Evolutionary conservation across 208 protist species (phyloP), one percentile per base, ranked within the genome.

Genomic region (Sergeia podlipaevii): DNA sequence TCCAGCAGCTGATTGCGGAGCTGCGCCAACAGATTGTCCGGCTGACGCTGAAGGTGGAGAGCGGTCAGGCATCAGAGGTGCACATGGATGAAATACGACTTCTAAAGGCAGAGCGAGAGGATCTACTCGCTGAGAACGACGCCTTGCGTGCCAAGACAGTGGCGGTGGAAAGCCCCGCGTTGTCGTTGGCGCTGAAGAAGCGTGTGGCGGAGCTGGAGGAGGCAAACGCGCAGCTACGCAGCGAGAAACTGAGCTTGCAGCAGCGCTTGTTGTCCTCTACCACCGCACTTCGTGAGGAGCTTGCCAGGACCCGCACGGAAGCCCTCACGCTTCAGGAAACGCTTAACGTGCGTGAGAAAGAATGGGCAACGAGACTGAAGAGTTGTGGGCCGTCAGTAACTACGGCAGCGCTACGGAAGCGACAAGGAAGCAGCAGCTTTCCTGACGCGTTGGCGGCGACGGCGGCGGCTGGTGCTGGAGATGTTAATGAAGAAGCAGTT

Each of bases 21-120:
- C 67, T 91, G 37, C 77, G 87, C 1, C 75, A 81, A 48, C 87
- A 90, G 55, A 80, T 94, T 46, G 71, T 90, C 55, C 74, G 74
- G 4, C 75, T 91, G 18, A 91, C 86, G 30, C 49, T 94, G 39
- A 74, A 91, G 66, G 52, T 89, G 13, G 85, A 89, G 66, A 63
- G 76, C 27, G 81, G 80, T 15, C 84, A 83, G 44, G 78, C 70
- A 2, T 59, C 70, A 13, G 74, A 85, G 60, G 62, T 82, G 27
- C 77, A 83, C 44, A 23, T 65, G 10, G 77, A 74, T 18, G 78
- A 84, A 54, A 77, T 92, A 32, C 33, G 65, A 1, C 29, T 45
- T 1, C 60, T 87, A 7, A 62, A 60, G n/a, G 65, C 44, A 0
- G 70, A 89, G 29, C 51, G 65, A 23, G 80, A 87, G 39, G 68